phyloP scores from a whole-genome alignment of 2,329 filamentous ascomycete genomes.

The Neocatenulostroma microsporum region DNA sequence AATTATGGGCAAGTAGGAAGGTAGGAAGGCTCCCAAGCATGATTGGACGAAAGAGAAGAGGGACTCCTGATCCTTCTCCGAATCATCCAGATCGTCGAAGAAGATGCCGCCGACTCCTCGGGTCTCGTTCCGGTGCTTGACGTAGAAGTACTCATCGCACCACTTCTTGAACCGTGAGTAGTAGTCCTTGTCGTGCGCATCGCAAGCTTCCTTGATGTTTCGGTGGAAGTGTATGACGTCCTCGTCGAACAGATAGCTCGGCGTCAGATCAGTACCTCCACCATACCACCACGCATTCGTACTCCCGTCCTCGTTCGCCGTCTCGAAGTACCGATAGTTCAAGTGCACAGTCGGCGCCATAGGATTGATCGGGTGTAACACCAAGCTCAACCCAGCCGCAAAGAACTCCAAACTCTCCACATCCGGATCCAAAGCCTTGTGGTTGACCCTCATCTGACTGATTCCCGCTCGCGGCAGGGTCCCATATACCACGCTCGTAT shows the following conservation, averaged over 20 bases:
- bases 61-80: constrained; percentile 78
- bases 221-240: constrained; percentile 96
- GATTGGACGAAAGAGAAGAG: constrained; percentile 85
- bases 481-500: constrained; percentile 91
- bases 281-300: constrained; percentile 97
- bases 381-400: constrained; percentile 84
- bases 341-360: constrained; percentile 97
- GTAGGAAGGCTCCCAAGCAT: constrained; percentile 77
- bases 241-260: constrained; percentile 90
- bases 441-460: constrained; percentile 85
- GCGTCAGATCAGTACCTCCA: constrained; percentile 88
- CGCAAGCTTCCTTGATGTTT: constrained; percentile 85
- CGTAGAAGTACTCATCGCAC: constrained; percentile 96
- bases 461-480: constrained; percentile 80
- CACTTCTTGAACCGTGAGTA: constrained; percentile 94
- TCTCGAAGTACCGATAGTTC: constrained; percentile 99
- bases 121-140: constrained; percentile 81
- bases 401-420: constrained; percentile 90
- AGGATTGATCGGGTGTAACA: constrained; percentile 87
- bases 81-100: constrained; percentile 92
- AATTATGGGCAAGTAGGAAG: constrained; percentile 84
- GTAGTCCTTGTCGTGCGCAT: constrained; percentile 85
- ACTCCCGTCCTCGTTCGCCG: constrained; percentile 71
- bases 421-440: constrained; percentile 75
- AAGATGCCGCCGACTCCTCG: constrained; percentile 94